Evolutionary conservation across 73 alveolate species (phyloP), one percentile per base, ranked within the genome.

Genomic region (Stentor coeruleus): DNA sequence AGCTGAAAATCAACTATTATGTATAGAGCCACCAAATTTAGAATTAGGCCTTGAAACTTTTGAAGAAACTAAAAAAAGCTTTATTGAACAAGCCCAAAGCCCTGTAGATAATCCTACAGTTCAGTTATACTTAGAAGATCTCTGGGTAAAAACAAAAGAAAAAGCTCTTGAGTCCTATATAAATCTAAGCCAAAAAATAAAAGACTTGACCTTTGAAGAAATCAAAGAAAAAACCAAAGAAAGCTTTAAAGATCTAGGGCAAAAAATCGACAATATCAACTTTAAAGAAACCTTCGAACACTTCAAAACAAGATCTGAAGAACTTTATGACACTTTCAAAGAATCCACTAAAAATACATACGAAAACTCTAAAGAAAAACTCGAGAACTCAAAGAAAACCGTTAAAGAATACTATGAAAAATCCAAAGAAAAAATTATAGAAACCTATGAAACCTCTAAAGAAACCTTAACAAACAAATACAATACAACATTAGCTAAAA

Each of bases 1-100:
- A 75, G 91, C 87, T 11, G 59, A 82, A 42, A 86, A 87, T 4
- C 39, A 35, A 2, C 76, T 81, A 26, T 82, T 82, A 49, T 40
- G 59, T 30, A 89, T 74, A 57, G 86, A 82, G 20, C 59, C 74
- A 35, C 89, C 89, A 3, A 30, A 39, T 15, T 74, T 74, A 28
- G 88, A 86, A 82, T n/a, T 31, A 0, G 89, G 89, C 0, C 75
- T 83, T 31, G 92, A 1, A 11, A 20, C 20, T 49, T 49, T 49
- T 20, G n/a, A n/a, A n/a, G n/a, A n/a, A n/a, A n/a, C n/a, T n/a
- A n/a, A n/a, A n/a, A n/a, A n/a, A 49, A 6, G 6, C 66, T 20
- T 49, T 6, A 20, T 11, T 49, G 66, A 11, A 6, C 66, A 6
- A 49, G 20, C 66, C 66, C 66, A 11, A 49, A 49, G 66, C 20